phyloP scores from a whole-genome alignment of 352 stramenopile species.

The Phytophthora fragariaefolia region DNA sequence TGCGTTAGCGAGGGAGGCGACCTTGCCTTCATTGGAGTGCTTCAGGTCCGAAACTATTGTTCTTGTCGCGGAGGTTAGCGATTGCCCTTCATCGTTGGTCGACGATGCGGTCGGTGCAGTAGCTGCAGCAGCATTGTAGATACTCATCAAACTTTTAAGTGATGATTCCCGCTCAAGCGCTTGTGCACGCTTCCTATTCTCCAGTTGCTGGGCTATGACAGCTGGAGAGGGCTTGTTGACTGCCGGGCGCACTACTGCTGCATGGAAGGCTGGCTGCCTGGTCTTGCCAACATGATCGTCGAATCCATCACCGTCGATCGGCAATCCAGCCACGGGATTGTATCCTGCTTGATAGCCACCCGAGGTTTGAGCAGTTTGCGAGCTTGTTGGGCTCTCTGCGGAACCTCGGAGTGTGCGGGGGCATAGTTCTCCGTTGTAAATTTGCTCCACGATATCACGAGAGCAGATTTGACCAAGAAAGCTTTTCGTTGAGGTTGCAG shows the following conservation, averaged over 20 bases:
- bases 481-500: constrained; percentile 35
- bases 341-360: neutral
- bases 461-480: constrained; percentile 52
- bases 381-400: constrained; percentile 10
- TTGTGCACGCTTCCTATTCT: constrained; percentile 34
- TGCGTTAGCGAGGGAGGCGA: constrained; percentile 1
- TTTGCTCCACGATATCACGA: constrained; percentile 47
- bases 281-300: neutral
- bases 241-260: constrained; percentile 9
- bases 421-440: constrained; percentile 55
- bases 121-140: constrained; percentile 20
- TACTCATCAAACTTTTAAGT: constrained; percentile 29
- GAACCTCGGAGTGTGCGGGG: constrained; percentile 43
- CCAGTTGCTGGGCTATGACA: constrained; percentile 25
- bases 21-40: constrained; percentile 27
- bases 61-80: constrained; percentile 13
- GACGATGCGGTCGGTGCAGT: neutral
- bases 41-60: neutral
- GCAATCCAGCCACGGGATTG: neutral
- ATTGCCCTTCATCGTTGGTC: neutral
- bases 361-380: constrained; percentile 9
- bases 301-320: neutral
- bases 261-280: constrained; percentile 6
- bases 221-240: constrained; percentile 6
- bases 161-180: constrained; percentile 31